A percentile compares a stretch with the other conserved stretches of the same genome.
These are phyloP conservation scores for Pulicaria dysenterica DNA, from an alignment of 129 eudicot genomes.

Conservation along the genomic window DNA sequence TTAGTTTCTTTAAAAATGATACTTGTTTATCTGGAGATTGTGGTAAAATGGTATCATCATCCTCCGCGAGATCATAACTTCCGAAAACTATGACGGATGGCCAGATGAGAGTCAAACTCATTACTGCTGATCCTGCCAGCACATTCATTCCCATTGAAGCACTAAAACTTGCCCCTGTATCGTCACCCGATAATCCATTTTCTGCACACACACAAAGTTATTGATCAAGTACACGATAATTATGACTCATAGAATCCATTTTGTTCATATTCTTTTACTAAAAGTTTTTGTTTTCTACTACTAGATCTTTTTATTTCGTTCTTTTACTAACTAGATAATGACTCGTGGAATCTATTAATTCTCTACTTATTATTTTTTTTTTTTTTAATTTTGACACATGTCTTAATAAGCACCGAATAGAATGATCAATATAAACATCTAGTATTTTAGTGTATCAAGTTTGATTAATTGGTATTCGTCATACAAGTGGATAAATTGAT, in stretches of 20 bases:
- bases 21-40: constrained; percentile 26
- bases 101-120: constrained; percentile 63
- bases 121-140: constrained; percentile 60
- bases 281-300: too few species aligned
- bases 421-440: too few species aligned
- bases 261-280: background rate
- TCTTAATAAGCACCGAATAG: too few species aligned
- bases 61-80: constrained; percentile 54
- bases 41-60: constrained; percentile 19
- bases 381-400: too few species aligned
- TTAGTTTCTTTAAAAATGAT: constrained; percentile 25
- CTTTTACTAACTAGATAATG: too few species aligned
- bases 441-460: too few species aligned
- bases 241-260: background rate
- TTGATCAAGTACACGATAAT: too few species aligned
- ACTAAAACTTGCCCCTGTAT: constrained; percentile 38
- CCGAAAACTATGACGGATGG: constrained; percentile 53
- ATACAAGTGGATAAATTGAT: too few species aligned
- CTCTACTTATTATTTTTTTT: too few species aligned
- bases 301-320: too few species aligned
- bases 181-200: constrained; percentile 29
- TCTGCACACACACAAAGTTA: background rate
- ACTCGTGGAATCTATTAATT: too few species aligned
- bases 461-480: too few species aligned
- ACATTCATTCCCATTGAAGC: constrained; percentile 64